A percentile compares a stretch with the other conserved stretches of the same genome.
Conservation (phyloP, 257 asterid species). For the Fraxinus quadrangulata region DNA sequence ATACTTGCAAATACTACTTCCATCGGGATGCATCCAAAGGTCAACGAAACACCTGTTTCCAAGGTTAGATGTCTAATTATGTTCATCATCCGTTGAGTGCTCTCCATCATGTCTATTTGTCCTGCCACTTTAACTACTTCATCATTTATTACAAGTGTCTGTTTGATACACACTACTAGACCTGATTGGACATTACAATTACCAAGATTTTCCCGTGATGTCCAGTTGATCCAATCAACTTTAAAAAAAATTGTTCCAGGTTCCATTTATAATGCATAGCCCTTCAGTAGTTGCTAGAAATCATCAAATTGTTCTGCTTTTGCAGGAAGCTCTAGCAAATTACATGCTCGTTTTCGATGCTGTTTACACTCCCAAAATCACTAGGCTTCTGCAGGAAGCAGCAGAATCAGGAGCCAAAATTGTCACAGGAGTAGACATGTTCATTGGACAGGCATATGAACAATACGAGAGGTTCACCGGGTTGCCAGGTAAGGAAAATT, state of each 20-base stretch:
- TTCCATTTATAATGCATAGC: neutral
- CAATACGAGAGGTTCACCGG: conserved; percentile 92
- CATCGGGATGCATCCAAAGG: conserved; percentile 94
- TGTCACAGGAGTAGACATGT: conserved; percentile 90
- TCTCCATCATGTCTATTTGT: neutral
- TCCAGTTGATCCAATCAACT: neutral
- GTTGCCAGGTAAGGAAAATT: conserved; percentile 62
- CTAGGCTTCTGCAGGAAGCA: conserved; percentile 77
- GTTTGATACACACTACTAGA: neutral
- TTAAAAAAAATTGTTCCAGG: too few species aligned
- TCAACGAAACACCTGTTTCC: conserved; percentile 81
- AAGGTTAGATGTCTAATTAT: conserved; percentile 53
- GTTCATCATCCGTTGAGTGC: conserved; percentile 10
- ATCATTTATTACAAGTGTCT: neutral
- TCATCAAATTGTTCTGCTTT: neutral
- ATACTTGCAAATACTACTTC: conserved; percentile 97
- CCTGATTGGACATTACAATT: neutral
- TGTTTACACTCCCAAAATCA: conserved; percentile 86
- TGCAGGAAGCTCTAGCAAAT: conserved; percentile 72
- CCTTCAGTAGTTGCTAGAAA: neutral
- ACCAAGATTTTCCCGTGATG: neutral
- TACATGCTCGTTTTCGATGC: conserved; percentile 88
- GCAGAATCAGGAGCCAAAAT: conserved; percentile 73
- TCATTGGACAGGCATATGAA: conserved; percentile 87
- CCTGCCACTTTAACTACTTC: neutral